Percentiles rank a stretch among this genome's conserved stretches.
These are phyloP conservation scores for Corynespora cassiicola DNA, from an alignment of 2,329 filamentous ascomycete species.

Conservation along the genomic window DNA sequence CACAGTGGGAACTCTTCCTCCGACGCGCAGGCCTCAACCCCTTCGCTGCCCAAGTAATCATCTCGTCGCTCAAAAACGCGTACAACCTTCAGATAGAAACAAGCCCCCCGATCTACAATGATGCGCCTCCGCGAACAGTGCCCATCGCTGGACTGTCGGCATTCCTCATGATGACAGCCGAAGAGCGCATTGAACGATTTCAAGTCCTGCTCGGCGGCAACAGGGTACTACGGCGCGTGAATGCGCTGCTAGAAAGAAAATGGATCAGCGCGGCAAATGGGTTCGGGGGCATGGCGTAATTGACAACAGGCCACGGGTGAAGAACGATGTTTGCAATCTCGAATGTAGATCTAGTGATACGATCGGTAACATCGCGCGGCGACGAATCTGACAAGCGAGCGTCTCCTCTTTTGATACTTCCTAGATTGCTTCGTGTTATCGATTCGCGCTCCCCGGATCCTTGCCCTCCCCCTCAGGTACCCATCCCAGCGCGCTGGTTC, in stretches of 20 bases:
- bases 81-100: slow-evolving; percentile 11
- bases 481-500: too few relatives aligned
- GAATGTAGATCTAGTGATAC: too few relatives aligned
- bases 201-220: slow-evolving; percentile 60
- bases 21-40: slow-evolving; percentile 71
- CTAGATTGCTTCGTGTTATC: too few relatives aligned
- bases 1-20: slow-evolving; percentile 70
- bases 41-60: slow-evolving; percentile 72
- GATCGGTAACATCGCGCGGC: too few relatives aligned
- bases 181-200: slow-evolving; percentile 60
- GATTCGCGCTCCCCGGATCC: too few relatives aligned
- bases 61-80: slow-evolving; percentile 48
- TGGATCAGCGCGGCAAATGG: slow-evolving; percentile 53
- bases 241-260: slow-evolving; percentile 56
- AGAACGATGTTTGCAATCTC: not conserved
- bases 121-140: slow-evolving; percentile 1
- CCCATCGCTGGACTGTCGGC: slow-evolving; percentile 52
- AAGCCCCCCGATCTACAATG: slow-evolving; percentile 5
- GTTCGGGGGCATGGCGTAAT: slow-evolving; percentile 24
- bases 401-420: too few relatives aligned
- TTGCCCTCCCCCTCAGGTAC: too few relatives aligned
- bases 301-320: not conserved
- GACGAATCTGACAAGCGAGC: too few relatives aligned
- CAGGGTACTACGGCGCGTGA: slow-evolving; percentile 60
- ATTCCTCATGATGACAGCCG: slow-evolving; percentile 64